Evolutionary conservation across 2,329 filamentous ascomycete species (phyloP).

Genomic region (Alternaria arborescens): DNA sequence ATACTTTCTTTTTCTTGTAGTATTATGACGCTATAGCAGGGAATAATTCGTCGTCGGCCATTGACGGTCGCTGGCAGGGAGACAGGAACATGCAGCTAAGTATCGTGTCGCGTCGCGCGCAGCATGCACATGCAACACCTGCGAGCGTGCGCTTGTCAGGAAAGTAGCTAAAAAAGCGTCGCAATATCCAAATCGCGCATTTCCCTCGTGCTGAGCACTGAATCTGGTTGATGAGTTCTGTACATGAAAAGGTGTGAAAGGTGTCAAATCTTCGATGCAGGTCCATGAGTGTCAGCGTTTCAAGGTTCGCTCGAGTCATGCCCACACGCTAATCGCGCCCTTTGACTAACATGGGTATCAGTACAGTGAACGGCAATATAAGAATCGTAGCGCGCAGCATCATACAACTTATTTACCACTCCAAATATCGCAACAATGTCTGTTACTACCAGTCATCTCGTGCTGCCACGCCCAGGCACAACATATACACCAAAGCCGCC

Average conservation of each 20-base stretch:
- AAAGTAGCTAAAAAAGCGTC: not conserved
- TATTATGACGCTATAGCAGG: not conserved
- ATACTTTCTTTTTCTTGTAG: not conserved
- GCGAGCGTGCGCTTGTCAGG: not conserved
- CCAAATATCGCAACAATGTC: not conserved
- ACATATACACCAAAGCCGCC: slow-evolving; percentile 15
- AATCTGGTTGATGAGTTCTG: not conserved
- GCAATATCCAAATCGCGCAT: not conserved
- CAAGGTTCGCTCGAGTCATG: not conserved
- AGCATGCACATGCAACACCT: not conserved
- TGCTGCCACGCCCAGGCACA: slow-evolving; percentile 39
- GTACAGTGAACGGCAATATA: not conserved
- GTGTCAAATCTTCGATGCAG: not conserved
- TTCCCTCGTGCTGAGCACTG: not conserved
- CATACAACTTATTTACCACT: not conserved
- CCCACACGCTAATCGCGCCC: not conserved
- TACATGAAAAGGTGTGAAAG: not conserved
- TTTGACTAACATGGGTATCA: not conserved
- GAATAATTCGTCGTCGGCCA: not conserved
- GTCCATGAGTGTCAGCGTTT: not conserved
- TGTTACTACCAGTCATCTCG: slow-evolving; percentile 4
- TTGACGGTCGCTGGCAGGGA: not conserved
- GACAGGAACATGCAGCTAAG: not conserved
- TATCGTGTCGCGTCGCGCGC: not conserved
- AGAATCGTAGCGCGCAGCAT: not conserved